A percentile compares a stretch with the other conserved stretches of the same genome.
These are phyloP conservation scores for Pythium phragmiticola DNA, from an alignment of 352 stramenopile species.

Conservation along the genomic window DNA sequence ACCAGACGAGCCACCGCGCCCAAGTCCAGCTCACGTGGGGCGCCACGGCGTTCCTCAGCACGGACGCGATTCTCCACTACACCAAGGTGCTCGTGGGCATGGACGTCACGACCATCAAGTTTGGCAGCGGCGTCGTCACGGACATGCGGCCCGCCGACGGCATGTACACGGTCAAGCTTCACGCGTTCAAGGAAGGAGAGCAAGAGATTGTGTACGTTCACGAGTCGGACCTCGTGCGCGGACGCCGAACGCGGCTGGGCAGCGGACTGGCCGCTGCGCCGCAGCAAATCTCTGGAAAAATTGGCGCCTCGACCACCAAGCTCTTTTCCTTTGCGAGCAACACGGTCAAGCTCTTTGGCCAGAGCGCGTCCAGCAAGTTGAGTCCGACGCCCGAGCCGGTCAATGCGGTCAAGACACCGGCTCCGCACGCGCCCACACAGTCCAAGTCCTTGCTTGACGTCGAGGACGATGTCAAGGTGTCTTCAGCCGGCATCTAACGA, in stretches of 20 bases:
- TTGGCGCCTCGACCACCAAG: constrained; percentile 28
- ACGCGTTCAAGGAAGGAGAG: constrained; percentile 35
- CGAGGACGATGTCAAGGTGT: constrained; percentile 23
- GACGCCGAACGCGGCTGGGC: constrained; percentile 6
- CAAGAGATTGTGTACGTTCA: constrained; percentile 73
- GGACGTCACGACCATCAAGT: constrained; percentile 68
- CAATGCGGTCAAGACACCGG: background rate
- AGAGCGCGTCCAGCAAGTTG: background rate
- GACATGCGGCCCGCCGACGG: constrained; percentile 58
- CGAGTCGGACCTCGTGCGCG: constrained; percentile 60
- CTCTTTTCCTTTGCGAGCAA: constrained; percentile 26
- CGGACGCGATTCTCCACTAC: constrained; percentile 65
- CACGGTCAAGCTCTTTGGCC: constrained; percentile 27
- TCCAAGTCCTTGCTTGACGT: constrained; percentile 20
- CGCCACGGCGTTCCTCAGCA: constrained; percentile 52
- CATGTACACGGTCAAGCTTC: constrained; percentile 79
- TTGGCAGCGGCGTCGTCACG: constrained; percentile 61
- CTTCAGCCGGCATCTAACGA: constrained; percentile 28
- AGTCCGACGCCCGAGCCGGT: background rate
- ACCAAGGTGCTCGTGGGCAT: constrained; percentile 71
- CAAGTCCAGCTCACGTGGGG: constrained; percentile 70
- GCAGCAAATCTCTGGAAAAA: constrained; percentile 44
- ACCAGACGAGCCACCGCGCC: constrained; percentile 44
- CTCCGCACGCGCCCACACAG: constrained; percentile 7
- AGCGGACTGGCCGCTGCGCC: constrained; percentile 51